A percentile compares a stretch with the other conserved stretches of the same genome.
Conservation (phyloP, 2,329 filamentous ascomycete genomes). For the Paraphoma chrysanthemicola region DNA sequence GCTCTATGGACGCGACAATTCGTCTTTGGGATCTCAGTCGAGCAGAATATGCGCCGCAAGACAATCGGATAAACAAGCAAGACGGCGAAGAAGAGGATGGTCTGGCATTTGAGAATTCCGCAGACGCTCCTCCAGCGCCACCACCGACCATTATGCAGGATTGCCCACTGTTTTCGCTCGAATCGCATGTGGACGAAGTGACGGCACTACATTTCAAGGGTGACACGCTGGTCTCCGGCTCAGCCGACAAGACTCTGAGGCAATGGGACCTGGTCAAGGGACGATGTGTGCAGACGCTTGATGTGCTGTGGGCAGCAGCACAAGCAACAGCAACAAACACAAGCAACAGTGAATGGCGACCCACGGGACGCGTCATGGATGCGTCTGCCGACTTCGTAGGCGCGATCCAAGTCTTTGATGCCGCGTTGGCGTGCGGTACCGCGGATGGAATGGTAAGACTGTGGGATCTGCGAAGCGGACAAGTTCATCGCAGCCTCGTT, state of each 20-base stretch:
- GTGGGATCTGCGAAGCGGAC: constrained; percentile 95
- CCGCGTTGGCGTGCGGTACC: constrained; percentile 92
- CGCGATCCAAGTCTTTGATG: constrained; percentile 93
- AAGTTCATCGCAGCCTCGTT: constrained; percentile 95
- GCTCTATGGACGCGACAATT: constrained; percentile 93
- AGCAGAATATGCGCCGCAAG: constrained; percentile 79
- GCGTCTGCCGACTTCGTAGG: constrained; percentile 89
- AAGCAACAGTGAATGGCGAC: constrained; percentile 72
- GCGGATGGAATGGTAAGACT: constrained; percentile 96
- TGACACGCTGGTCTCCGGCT: constrained; percentile 91
- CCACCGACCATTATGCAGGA: constrained; percentile 81
- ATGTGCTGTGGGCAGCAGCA: constrained; percentile 97
- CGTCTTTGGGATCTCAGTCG: constrained; percentile 93
- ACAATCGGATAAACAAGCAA: constrained; percentile 58
- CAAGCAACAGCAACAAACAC: constrained; percentile 73
- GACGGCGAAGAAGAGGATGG: constrained; percentile 56
- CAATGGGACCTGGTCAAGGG: constrained; percentile 98
- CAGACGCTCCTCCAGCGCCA: constrained; percentile 74
- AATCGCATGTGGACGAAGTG: constrained; percentile 91
- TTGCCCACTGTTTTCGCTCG: constrained; percentile 85
- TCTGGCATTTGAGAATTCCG: constrained; percentile 74
- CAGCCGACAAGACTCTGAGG: constrained; percentile 93
- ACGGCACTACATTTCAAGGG: constrained; percentile 91
- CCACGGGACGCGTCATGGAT: constrained; percentile 69
- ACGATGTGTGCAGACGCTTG: constrained; percentile 95